phyloP scores from a whole-genome alignment of 164 flowering plant species.

The Nymphaea colorata region DNA sequence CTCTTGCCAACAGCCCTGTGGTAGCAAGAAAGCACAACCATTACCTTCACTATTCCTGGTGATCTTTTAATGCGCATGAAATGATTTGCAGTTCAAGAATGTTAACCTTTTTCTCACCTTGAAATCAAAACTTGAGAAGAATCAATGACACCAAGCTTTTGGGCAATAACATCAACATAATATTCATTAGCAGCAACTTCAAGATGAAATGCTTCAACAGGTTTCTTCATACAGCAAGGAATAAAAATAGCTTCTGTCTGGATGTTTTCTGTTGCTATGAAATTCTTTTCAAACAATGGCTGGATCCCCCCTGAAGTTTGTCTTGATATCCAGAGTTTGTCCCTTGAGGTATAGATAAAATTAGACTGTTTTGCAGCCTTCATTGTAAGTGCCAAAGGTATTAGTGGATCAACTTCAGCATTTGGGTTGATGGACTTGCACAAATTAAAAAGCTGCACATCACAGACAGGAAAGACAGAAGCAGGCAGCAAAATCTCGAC shows the following conservation, averaged over 20 bases:
- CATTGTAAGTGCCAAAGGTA: conserved; percentile 34
- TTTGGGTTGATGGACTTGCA: conserved; percentile 55
- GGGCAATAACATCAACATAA: conserved; percentile 77
- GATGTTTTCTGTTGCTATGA: conserved; percentile 17
- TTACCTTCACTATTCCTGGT: background rate
- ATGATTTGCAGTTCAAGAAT: background rate
- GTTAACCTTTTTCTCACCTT: conserved; percentile 31
- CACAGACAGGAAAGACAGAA: conserved; percentile 49
- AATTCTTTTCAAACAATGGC: conserved; percentile 13
- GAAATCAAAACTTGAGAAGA: conserved; percentile 54
- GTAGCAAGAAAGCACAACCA: background rate
- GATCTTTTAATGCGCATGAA: background rate
- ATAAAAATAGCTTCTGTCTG: conserved; percentile 36
- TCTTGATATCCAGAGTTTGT: conserved; percentile 45
- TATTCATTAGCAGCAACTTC: conserved; percentile 38
- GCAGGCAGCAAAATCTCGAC: conserved; percentile 44
- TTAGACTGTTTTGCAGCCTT: conserved; percentile 38
- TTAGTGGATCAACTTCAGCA: conserved; percentile 47
- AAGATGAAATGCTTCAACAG: conserved; percentile 37
- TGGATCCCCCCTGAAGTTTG: conserved; percentile 24
- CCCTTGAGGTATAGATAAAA: conserved; percentile 28
- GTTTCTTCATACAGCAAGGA: conserved; percentile 42
- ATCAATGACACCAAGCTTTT: conserved; percentile 42
- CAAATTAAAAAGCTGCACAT: conserved; percentile 41
- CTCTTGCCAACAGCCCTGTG: conserved; percentile 72